Evolutionary conservation across 106 monocot genomes (phyloP).

Genomic region (Alisma plantagoaquatica): DNA sequence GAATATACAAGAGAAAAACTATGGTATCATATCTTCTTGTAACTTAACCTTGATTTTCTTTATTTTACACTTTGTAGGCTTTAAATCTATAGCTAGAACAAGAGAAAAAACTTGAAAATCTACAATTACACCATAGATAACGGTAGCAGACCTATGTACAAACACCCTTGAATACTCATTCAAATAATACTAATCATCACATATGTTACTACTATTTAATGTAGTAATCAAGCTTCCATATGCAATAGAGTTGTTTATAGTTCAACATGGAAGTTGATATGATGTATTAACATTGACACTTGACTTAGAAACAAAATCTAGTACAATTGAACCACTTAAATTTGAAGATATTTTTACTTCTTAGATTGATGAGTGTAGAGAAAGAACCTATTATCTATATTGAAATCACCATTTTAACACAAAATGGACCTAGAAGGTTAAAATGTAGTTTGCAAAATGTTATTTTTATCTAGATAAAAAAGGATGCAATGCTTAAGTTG

Average conservation of each 20-base stretch:
- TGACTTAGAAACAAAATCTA: slow-evolving; percentile 6
- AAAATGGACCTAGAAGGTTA: too few relatives aligned
- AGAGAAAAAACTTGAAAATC: slow-evolving; percentile 56
- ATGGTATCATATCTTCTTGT: slow-evolving; percentile 50
- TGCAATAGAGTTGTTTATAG: slow-evolving; percentile 13
- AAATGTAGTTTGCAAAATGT: too few relatives aligned
- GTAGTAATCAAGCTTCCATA: slow-evolving; percentile 17
- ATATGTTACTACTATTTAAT: slow-evolving; percentile 16
- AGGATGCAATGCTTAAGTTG: too few relatives aligned
- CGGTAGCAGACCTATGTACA: slow-evolving; percentile 24
- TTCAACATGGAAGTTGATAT: slow-evolving; percentile 1
- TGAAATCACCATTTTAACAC: too few relatives aligned
- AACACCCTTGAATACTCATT: slow-evolving; percentile 34
- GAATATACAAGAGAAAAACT: slow-evolving; percentile 55
- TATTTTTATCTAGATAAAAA: too few relatives aligned
- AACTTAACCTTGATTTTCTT: slow-evolving; percentile 58
- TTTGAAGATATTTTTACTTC: slow-evolving; percentile 14
- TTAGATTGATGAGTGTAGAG: slow-evolving; percentile 15
- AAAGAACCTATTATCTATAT: too few relatives aligned
- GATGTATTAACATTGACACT: slow-evolving; percentile 9
- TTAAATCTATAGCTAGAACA: slow-evolving; percentile 49
- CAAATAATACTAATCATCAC: slow-evolving; percentile 11
- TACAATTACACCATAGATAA: slow-evolving; percentile 48
- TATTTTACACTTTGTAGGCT: slow-evolving; percentile 63
- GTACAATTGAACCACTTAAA: background rate